A percentile compares a stretch with the other conserved stretches of the same genome.
phyloP scores from a whole-genome alignment of 1,139 yeast genomes.

The Blastobotrys petasosporus region DNA sequence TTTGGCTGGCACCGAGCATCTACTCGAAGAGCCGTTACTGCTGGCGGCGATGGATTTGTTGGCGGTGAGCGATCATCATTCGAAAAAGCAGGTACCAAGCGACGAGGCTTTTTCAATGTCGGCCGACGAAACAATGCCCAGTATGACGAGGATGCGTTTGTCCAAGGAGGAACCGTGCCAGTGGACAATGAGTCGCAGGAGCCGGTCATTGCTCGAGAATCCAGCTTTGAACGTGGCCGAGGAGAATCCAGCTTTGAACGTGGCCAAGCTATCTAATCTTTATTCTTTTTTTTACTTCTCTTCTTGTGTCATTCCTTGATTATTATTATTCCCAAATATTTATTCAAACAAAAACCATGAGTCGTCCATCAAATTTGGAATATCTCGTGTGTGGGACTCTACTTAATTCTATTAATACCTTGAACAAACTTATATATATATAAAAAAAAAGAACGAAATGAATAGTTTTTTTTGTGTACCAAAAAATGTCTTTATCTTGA shows the following conservation, averaged over 20 bases:
- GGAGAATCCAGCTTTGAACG: conserved; percentile 21
- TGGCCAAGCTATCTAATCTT: conserved; percentile 4
- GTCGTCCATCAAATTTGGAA: too few species aligned
- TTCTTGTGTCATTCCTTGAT: too few species aligned
- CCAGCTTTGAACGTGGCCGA: conserved; percentile 21
- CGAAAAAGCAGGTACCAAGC: neutral
- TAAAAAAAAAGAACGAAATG: too few species aligned
- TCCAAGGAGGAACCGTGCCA: conserved; percentile 12
- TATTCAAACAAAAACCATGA: too few species aligned
- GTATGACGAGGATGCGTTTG: conserved; percentile 6
- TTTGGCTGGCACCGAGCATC: conserved; percentile 24
- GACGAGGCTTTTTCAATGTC: conserved; percentile 17
- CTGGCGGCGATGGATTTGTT: neutral
- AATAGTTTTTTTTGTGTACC: too few species aligned
- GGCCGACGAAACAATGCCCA: conserved; percentile 11
- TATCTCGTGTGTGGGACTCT: too few species aligned
- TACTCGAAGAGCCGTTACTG: neutral
- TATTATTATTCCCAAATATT: too few species aligned
- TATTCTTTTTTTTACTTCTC: neutral
- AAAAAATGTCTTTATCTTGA: too few species aligned
- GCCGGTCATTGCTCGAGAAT: conserved; percentile 21
- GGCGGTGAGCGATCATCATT: conserved; percentile 4
- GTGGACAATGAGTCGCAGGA: conserved; percentile 19
- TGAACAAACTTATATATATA: too few species aligned
- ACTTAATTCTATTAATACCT: too few species aligned